Evolutionary conservation across 768 basidiomycete genomes (phyloP).

Genomic region (Pleurotus citrinopileatus): DNA sequence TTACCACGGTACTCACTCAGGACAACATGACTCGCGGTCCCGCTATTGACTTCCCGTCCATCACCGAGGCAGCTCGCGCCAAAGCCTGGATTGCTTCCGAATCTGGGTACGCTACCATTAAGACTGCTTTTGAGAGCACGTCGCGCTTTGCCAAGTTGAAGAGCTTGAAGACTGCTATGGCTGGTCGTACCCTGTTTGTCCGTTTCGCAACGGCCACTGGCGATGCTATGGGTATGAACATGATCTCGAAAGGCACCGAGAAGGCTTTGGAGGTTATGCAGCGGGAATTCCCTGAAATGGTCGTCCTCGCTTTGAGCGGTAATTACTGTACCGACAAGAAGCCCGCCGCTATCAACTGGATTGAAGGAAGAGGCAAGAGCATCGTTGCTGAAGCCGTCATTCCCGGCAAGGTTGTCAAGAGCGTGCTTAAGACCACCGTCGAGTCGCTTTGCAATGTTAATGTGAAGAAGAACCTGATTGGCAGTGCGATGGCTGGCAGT

Average conservation of each 20-base stretch:
- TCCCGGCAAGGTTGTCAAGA: conserved; percentile 84
- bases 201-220: conserved; percentile 94
- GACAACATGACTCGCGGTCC: conserved; percentile 99
- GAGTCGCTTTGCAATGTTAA: conserved; percentile 87
- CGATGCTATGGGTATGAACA: conserved; percentile 99
- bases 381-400: conserved; percentile 95
- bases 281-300: conserved; percentile 85
- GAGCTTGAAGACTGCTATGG: conserved; percentile 83
- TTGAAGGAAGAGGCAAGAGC: conserved; percentile 97
- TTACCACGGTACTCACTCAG: conserved; percentile 86
- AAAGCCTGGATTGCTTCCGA: conserved; percentile 84
- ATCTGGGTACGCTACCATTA: conserved; percentile 74
- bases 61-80: conserved; percentile 78
- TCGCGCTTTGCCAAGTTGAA: conserved; percentile 89
- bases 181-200: conserved; percentile 90
- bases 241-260: conserved; percentile 99
- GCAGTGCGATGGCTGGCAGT: conserved; percentile 97
- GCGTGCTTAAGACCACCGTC: conserved; percentile 94
- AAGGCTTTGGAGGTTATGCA: conserved; percentile 83
- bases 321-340: conserved; percentile 99
- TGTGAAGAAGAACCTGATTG: conserved; percentile 95
- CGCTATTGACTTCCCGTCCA: conserved; percentile 91
- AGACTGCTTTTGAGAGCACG: conserved; percentile 89
- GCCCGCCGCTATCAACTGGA: conserved; percentile 99
- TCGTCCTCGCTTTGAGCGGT: conserved; percentile 85